phyloP scores from a whole-genome alignment of 2,329 filamentous ascomycete genomes.

The Cryphonectria japonica region DNA sequence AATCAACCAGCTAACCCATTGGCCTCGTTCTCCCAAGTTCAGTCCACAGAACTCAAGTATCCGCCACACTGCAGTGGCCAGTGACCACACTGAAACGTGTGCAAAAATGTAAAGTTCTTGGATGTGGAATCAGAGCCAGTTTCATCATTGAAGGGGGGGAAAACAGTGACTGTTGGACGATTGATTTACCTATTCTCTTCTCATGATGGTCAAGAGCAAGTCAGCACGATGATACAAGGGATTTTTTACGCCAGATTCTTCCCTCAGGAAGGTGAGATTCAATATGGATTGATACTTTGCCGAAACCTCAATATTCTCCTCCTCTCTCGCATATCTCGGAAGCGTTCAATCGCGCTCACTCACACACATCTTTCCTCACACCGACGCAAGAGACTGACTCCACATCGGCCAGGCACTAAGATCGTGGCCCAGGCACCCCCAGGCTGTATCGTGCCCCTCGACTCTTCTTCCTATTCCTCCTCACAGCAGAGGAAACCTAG shows the following conservation, averaged over 20 bases:
- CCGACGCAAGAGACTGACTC: not conserved
- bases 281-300: not conserved
- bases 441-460: constrained; percentile 60
- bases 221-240: constrained; percentile 63
- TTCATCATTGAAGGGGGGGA: too few relatives aligned
- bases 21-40: not conserved
- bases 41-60: not conserved
- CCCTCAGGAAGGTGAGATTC: constrained; percentile 60
- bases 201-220: constrained; percentile 17
- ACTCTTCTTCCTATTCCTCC: constrained; percentile 35
- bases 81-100: not conserved
- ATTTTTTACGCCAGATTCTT: constrained; percentile 74
- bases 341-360: not conserved
- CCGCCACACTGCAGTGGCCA: not conserved
- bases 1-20: too few relatives aligned
- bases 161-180: not conserved
- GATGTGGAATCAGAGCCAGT: not conserved
- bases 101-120: not conserved
- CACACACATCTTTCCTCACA: not conserved
- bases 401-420: constrained; percentile 54
- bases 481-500: constrained; percentile 49
- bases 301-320: not conserved
- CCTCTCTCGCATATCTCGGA: not conserved
- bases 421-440: constrained; percentile 66
- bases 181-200: not conserved